Conservation (phyloP, 345 rosid species). For the Microthlaspi erraticum region DNA sequence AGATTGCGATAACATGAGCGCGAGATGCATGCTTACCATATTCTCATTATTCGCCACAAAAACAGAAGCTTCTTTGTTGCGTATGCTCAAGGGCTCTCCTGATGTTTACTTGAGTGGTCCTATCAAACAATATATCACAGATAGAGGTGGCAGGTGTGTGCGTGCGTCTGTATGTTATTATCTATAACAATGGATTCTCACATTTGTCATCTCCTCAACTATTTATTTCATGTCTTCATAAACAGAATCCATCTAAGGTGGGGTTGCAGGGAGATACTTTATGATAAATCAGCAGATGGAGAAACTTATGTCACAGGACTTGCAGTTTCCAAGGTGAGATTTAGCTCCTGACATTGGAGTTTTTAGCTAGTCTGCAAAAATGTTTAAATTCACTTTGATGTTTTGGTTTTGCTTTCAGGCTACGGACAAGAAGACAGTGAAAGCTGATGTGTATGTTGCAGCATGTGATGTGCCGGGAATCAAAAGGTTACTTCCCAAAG, state of each 20-base stretch:
- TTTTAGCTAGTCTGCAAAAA: not conserved
- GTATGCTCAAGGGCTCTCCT: conserved; percentile 99
- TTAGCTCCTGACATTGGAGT: not conserved
- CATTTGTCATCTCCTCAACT: not conserved
- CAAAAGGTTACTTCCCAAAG: conserved; percentile 80
- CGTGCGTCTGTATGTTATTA: not conserved
- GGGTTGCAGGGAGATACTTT: conserved; percentile 94
- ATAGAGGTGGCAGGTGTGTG: conserved; percentile 81
- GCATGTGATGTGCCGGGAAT: conserved; percentile 99
- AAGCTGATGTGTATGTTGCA: conserved; percentile 98
- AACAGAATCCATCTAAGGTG: conserved; percentile 97
- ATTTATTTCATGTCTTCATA: conserved; percentile 29
- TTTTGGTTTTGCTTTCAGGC: conserved; percentile 60
- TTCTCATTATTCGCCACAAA: conserved; percentile 97
- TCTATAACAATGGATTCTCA: not conserved
- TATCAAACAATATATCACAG: conserved; percentile 82
- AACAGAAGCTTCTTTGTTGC: conserved; percentile 97
- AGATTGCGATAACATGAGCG: conserved; percentile 98
- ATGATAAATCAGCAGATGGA: conserved; percentile 65
- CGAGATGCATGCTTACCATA: conserved; percentile 98
- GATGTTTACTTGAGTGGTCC: conserved; percentile 94
- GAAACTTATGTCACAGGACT: conserved; percentile 78
- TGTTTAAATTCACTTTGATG: not conserved
- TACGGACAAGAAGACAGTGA: conserved; percentile 73
- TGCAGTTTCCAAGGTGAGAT: conserved; percentile 80